Evolutionary conservation across 1,284 basidiomycete species (phyloP), one percentile per base, ranked within the genome.

Genomic region (Mycena sp.): DNA sequence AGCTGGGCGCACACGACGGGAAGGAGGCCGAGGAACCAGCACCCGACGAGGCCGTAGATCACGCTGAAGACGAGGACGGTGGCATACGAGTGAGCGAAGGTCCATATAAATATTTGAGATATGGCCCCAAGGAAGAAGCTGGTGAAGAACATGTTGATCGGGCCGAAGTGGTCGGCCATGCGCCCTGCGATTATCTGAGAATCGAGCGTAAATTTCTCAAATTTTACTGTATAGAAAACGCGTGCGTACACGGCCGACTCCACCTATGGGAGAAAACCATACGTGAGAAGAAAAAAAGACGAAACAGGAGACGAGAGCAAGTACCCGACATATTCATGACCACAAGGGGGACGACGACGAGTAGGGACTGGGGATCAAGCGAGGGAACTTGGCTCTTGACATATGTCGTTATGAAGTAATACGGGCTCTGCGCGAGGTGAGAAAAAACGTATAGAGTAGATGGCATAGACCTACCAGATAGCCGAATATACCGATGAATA

Each of bases 71-170:
- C 65, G 10, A 73, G 55, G 26, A 73, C 63, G 17, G 68, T 17
- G 23, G 66, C 59, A 53, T 70, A 73, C 12, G 68, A 66, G 37
- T 63, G 63, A 35, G 70, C 67, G 35, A 73, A 71, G 28, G 71
- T 67, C 72, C 72, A 73, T 45, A 70, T 64, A 37, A 72, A 43
- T 28, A 73, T 64, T 51, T 73, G 72, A 4, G 70, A 58, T 14
- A 73, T 65, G 40, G 70, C 71, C 37, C 72, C 72, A 44, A 73
- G 58, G 53, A 72, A 69, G 63, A 72, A 73, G 28, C 63, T 67
- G 7, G 57, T 54, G 48, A 73, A 72, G 58, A 73, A 72, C 66
- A 71, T 69, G 64, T 73, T 73, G 35, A 70, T 69, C 25, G 72
- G 62, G 7, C 72, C 72, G 48, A 72, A 65, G 17, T 52, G 55